A percentile compares a stretch with the other conserved stretches of the same genome.
Conservation (phyloP, 345 rosid genomes). For the Firmiana major region DNA sequence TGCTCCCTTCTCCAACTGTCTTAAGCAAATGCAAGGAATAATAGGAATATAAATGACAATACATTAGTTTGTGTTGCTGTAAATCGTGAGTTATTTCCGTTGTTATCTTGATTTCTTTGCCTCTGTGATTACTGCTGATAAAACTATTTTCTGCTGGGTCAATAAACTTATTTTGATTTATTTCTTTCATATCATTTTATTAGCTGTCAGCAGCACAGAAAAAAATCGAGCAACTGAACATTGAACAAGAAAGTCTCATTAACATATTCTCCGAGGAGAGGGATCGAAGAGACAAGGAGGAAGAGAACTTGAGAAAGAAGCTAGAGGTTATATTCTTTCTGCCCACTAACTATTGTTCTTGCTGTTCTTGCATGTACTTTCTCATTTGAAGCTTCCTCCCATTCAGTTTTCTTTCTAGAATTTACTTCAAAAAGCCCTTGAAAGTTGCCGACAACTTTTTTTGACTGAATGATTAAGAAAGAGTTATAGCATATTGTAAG, state of each 20-base stretch:
- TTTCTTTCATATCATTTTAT: constrained; percentile 2
- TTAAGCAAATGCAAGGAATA: no score
- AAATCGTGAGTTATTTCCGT: no score
- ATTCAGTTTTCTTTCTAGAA: background rate
- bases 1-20: constrained; percentile 7
- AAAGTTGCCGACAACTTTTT: no score
- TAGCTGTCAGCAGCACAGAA: constrained; percentile 50
- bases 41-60: no score
- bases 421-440: no score
- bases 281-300: constrained; percentile 62
- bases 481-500: no score
- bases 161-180: background rate
- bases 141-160: background rate
- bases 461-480: no score
- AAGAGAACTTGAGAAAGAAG: constrained; percentile 62
- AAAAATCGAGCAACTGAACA: constrained; percentile 54
- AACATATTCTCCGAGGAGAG: constrained; percentile 76
- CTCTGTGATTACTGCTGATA: background rate
- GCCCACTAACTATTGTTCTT: background rate
- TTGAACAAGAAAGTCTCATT: constrained; percentile 68
- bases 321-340: constrained; percentile 44
- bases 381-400: background rate
- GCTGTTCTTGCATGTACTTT: background rate
- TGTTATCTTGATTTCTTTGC: background rate
- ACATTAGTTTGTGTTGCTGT: no score